These are phyloP conservation scores for Luffa aegyptiaca DNA, from an alignment of 306 rosid genomes.

Conservation along the genomic window DNA sequence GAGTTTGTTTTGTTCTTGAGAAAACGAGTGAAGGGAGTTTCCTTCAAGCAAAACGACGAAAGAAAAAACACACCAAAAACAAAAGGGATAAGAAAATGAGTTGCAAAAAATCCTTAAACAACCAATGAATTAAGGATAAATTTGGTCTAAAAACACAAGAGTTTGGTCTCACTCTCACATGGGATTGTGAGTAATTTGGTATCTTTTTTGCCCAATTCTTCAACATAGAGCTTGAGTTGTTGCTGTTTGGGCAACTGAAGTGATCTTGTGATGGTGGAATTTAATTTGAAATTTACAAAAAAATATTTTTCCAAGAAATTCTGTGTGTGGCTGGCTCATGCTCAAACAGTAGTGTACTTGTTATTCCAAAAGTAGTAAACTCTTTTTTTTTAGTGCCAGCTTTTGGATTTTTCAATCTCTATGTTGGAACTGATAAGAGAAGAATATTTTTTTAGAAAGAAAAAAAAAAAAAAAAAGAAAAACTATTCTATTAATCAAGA, in stretches of 20 bases:
- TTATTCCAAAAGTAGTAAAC: not conserved
- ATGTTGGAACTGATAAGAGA: not conserved
- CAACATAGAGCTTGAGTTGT: not conserved
- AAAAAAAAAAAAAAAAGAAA: no score
- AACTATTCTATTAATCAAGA: no score
- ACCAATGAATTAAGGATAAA: not conserved
- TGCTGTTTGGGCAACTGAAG: not conserved
- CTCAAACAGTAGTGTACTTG: not conserved
- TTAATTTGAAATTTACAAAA: not conserved
- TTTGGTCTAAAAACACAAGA: not conserved
- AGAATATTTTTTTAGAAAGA: not conserved
- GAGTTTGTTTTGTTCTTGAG: not conserved
- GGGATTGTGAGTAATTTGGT: not conserved
- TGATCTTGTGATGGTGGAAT: not conserved
- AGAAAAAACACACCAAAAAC: not conserved
- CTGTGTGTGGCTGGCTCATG: not conserved
- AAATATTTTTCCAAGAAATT: not conserved
- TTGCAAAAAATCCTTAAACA: not conserved
- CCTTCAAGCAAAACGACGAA: not conserved
- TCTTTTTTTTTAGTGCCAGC: slow-evolving; percentile 4
- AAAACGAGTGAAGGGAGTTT: not conserved
- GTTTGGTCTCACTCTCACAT: not conserved
- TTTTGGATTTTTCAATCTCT: not conserved
- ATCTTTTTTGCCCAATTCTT: not conserved
- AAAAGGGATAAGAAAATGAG: not conserved